A percentile compares a stretch with the other conserved stretches of the same genome.
Evolutionary conservation across 2,329 filamentous ascomycete species (phyloP).

Genomic region (Aureobasidium sp.): DNA sequence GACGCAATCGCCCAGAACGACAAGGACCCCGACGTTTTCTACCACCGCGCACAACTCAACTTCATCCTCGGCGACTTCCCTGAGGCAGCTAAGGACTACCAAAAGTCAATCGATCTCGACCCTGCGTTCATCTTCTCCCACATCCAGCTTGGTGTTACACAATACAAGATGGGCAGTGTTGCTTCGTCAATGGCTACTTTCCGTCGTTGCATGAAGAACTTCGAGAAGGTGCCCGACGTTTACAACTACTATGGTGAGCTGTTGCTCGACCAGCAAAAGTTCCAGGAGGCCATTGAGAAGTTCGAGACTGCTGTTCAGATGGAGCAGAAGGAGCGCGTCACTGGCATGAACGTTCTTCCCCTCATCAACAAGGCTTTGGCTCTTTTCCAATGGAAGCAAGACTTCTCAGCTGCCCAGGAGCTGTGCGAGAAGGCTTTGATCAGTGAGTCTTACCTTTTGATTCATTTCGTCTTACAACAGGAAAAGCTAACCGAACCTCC

Average conservation of each 20-base stretch:
- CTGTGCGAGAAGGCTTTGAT: constrained; percentile 96
- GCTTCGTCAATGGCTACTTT: constrained; percentile 98
- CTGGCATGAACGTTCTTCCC: constrained; percentile 94
- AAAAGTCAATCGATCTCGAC: constrained; percentile 97
- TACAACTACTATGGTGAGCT: constrained; percentile 99
- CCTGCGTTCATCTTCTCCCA: constrained; percentile 97
- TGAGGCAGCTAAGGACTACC: constrained; percentile 95
- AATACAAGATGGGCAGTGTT: constrained; percentile 99
- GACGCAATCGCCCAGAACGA: constrained; percentile 77
- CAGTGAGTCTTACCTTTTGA: constrained; percentile 52
- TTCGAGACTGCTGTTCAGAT: constrained; percentile 98
- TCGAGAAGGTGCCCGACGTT: constrained; percentile 90
- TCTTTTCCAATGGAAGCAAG: constrained; percentile 96
- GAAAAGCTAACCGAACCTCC: constrained; percentile 30
- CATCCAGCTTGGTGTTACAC: constrained; percentile 96
- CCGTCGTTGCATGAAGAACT: constrained; percentile 96
- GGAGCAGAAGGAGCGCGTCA: constrained; percentile 89
- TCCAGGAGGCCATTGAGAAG: constrained; percentile 89
- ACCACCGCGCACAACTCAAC: constrained; percentile 95
- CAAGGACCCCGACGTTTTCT: constrained; percentile 93
- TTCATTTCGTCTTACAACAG: background rate
- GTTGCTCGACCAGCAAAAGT: constrained; percentile 93
- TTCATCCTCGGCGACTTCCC: constrained; percentile 94
- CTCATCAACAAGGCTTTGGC: constrained; percentile 98
- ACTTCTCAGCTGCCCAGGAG: constrained; percentile 90